These are phyloP conservation scores for Tuber magnatum DNA, from an alignment of 495 filamentous ascomycete species.

Conservation along the genomic window DNA sequence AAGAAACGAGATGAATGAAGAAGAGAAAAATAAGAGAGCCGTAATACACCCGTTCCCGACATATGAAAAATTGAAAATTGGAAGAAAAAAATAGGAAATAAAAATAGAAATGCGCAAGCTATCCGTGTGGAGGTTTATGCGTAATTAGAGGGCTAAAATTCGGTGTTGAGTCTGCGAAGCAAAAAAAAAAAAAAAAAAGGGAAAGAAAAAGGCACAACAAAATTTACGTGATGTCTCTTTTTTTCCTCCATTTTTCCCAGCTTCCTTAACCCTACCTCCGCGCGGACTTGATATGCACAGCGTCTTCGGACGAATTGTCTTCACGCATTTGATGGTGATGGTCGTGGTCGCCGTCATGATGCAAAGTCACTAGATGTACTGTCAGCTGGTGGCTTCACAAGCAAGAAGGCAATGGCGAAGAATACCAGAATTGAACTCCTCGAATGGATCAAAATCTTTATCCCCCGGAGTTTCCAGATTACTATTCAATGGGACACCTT, in stretches of 20 bases:
- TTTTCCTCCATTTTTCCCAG: background rate
- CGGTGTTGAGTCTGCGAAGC: background rate
- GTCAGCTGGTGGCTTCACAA: background rate
- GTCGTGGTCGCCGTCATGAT: slow-evolving; percentile 77
- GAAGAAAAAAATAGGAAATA: background rate
- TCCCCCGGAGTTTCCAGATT: slow-evolving; percentile 76
- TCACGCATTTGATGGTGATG: slow-evolving; percentile 28
- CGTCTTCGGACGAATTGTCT: slow-evolving; percentile 19
- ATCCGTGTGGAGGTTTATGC: background rate
- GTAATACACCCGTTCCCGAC: background rate
- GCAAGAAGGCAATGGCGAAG: background rate
- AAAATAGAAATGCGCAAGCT: background rate
- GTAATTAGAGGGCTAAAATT: background rate
- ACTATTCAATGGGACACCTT: slow-evolving; percentile 77
- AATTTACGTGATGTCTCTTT: slow-evolving; percentile 20
- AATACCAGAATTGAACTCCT: slow-evolving; percentile 81
- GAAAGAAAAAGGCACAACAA: slow-evolving; percentile 7
- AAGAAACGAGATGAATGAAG: background rate
- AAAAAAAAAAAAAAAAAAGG: slow-evolving; percentile 12
- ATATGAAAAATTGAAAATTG: background rate
- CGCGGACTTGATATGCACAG: slow-evolving; percentile 31
- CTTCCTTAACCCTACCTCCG: background rate
- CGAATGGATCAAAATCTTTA: slow-evolving; percentile 86
- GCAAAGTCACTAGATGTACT: slow-evolving; percentile 62
- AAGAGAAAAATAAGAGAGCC: background rate